A percentile compares a stretch with the other conserved stretches of the same genome.
These are phyloP conservation scores for Pelargonium australe DNA, from an alignment of 441 rosid species.

Conservation along the genomic window DNA sequence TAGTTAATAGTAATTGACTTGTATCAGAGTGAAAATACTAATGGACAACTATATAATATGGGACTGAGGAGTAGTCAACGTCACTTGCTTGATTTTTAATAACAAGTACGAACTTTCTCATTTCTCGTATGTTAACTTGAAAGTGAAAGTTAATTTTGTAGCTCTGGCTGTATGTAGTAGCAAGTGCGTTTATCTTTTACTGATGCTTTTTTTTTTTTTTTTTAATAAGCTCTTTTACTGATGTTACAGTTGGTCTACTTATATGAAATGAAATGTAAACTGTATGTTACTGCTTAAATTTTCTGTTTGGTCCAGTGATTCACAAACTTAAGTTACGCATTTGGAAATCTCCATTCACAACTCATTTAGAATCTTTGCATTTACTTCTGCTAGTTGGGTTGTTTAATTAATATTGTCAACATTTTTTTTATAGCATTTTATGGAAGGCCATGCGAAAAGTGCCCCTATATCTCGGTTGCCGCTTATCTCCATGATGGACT, in stretches of 20 bases:
- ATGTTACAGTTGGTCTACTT: not conserved
- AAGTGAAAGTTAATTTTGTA: not conserved
- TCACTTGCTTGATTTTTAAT: not conserved
- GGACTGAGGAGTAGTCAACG: not conserved
- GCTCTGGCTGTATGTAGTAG: not conserved
- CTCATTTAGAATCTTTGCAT: not conserved
- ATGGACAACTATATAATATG: not conserved
- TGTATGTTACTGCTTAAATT: not conserved
- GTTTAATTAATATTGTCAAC: slow-evolving; percentile 10
- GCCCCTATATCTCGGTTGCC: slow-evolving; percentile 91
- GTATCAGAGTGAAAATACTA: not conserved
- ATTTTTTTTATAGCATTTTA: slow-evolving; percentile 65
- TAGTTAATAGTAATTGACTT: not conserved
- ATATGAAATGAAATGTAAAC: not conserved
- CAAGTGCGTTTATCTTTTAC: not conserved
- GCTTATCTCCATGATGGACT: slow-evolving; percentile 63
- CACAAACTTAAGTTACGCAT: not conserved
- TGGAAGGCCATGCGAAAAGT: slow-evolving; percentile 99
- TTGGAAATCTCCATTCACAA: not conserved
- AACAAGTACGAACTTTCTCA: not conserved
- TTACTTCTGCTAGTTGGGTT: not conserved
- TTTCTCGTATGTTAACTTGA: not conserved
- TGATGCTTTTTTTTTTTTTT: no score
- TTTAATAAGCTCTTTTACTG: no score
- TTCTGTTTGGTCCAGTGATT: not conserved